These are phyloP conservation scores for Paracorniculantispora psalliotae DNA, from an alignment of 2,329 filamentous ascomycete genomes.

Conservation along the genomic window DNA sequence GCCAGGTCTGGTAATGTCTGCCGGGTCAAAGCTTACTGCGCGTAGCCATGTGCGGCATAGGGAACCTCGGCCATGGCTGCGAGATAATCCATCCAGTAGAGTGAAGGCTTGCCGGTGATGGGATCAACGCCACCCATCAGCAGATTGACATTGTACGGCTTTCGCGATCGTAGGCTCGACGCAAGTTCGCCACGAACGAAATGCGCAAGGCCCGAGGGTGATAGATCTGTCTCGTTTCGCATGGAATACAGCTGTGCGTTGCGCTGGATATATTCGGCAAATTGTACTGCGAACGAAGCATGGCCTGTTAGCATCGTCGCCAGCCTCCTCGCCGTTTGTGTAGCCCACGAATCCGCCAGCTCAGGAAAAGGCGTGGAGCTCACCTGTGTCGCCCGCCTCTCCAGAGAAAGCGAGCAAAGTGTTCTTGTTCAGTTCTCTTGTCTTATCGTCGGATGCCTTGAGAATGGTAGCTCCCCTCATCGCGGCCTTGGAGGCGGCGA, in stretches of 20 bases:
- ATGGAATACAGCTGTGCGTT: slow-evolving; percentile 98
- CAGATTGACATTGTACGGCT: slow-evolving; percentile 95
- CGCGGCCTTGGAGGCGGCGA: slow-evolving; percentile 94
- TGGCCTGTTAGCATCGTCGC: not conserved
- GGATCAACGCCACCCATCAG: slow-evolving; percentile 90
- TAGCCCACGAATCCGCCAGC: not conserved
- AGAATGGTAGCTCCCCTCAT: slow-evolving; percentile 97
- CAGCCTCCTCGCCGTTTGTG: not conserved
- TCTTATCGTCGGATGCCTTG: slow-evolving; percentile 96
- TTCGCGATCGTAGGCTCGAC: slow-evolving; percentile 80
- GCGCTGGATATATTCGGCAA: slow-evolving; percentile 98
- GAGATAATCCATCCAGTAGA: slow-evolving; percentile 98
- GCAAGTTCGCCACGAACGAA: slow-evolving; percentile 95
- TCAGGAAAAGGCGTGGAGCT: slow-evolving; percentile 19
- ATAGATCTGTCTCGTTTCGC: slow-evolving; percentile 92
- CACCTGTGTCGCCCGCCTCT: slow-evolving; percentile 93
- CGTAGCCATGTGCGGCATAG: slow-evolving; percentile 96
- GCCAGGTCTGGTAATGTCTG: not conserved
- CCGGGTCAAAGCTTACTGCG: slow-evolving; percentile 63
- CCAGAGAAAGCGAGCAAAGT: slow-evolving; percentile 93
- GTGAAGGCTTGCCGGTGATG: slow-evolving; percentile 81
- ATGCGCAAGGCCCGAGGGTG: slow-evolving; percentile 80
- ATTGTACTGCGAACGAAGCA: slow-evolving; percentile 66
- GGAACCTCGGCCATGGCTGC: slow-evolving; percentile 82
- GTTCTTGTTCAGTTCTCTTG: slow-evolving; percentile 83